Percentiles rank a stretch among this genome's conserved stretches.
Conservation (phyloP, 169 alveolate species). For the Plasmodium adleri region DNA sequence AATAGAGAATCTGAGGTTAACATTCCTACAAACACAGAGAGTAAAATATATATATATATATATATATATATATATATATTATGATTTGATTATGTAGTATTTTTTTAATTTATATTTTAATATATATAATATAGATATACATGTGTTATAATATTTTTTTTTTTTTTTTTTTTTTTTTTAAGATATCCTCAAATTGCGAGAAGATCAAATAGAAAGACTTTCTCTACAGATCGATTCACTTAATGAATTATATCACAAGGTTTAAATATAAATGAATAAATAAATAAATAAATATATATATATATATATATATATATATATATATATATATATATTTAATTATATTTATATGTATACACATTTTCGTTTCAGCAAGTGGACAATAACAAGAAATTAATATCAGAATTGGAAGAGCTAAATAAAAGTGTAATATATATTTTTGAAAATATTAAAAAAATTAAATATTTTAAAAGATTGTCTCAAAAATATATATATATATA, state of each 20-base stretch:
- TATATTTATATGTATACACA: neutral
- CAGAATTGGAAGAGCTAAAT: constrained; percentile 42
- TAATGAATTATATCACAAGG: constrained; percentile 51
- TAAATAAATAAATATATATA: neutral
- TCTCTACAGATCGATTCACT: constrained; percentile 52
- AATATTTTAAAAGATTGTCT: too few relatives aligned
- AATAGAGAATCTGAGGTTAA: neutral
- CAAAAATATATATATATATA: neutral
- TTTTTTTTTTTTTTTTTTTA: neutral
- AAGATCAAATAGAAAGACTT: constrained; percentile 64
- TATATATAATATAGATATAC: neutral
- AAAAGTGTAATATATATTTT: constrained; percentile 16
- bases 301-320: neutral
- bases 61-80: constrained; percentile 1
- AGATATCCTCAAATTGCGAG: constrained; percentile 52
- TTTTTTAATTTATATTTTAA: neutral
- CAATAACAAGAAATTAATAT: constrained; percentile 38
- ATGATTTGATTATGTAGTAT: neutral
- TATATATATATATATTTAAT: neutral
- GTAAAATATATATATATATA: constrained; percentile 10
- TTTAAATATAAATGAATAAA: neutral
- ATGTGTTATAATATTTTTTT: neutral
- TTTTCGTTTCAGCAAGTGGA: constrained; percentile 37
- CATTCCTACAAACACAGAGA: constrained; percentile 19
- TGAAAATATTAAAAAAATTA: neutral